phyloP scores from a whole-genome alignment of 805 yeast species.

The Barnettozyma pratensis region DNA sequence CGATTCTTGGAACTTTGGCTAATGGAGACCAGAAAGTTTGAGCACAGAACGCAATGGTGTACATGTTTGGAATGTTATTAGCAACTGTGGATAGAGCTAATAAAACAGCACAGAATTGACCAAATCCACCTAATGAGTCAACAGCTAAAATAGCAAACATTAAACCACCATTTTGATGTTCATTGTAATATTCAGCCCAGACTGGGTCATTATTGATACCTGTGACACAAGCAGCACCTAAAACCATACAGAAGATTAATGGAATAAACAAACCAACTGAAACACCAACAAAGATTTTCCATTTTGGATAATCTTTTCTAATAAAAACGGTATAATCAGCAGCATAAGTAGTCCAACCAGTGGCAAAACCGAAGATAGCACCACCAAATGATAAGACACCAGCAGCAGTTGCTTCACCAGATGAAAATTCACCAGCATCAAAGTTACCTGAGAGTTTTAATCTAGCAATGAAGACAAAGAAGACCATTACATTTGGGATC shows the following conservation, averaged over 20 bases:
- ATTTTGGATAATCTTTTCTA: constrained; percentile 56
- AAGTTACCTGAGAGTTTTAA: constrained; percentile 64
- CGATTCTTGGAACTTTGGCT: constrained; percentile 69
- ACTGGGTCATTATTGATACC: constrained; percentile 45
- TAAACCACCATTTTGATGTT: constrained; percentile 75
- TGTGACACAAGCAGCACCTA: constrained; percentile 84
- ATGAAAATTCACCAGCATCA: constrained; percentile 40
- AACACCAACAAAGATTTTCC: constrained; percentile 60
- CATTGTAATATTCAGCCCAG: constrained; percentile 47
- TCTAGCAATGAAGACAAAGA: constrained; percentile 76
- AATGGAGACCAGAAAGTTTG: constrained; percentile 80
- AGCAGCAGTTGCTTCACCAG: constrained; percentile 72
- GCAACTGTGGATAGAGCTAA: constrained; percentile 87
- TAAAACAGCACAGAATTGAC: constrained; percentile 82
- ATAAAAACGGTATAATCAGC: constrained; percentile 90
- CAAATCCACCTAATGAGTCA: constrained; percentile 81
- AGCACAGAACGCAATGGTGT: constrained; percentile 82
- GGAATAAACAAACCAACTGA: constrained; percentile 63
- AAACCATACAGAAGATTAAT: constrained; percentile 61
- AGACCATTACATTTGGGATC: constrained; percentile 74
- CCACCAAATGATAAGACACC: constrained; percentile 77
- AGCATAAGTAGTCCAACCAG: constrained; percentile 94
- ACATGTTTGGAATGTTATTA: constrained; percentile 91
- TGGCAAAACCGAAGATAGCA: constrained; percentile 78
- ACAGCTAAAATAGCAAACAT: constrained; percentile 72